Evolutionary conservation across 805 yeast genomes (phyloP), one percentile per base, ranked within the genome.

Genomic region (Maudiozyma pseudohumilis): DNA sequence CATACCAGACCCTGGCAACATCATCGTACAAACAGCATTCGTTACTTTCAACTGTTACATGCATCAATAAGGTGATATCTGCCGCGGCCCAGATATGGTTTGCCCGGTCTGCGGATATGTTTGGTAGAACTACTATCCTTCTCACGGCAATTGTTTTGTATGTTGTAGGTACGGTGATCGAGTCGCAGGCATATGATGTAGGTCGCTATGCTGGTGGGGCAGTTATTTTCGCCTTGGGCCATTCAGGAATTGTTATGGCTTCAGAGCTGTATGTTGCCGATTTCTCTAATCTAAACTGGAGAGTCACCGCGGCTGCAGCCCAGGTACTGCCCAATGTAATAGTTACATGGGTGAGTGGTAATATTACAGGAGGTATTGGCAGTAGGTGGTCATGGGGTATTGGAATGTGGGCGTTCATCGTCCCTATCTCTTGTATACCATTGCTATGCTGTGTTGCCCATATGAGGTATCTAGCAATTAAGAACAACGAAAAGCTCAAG

Each of bases 271-370:
- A 77, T 34, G 64, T 72, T 38, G 72, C 79, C 15, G 87, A 80
- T 58, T 66, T 75, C 52, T 74, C 84, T 12, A 66, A 65, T 45
- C 64, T 78, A 50, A 75, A 76, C 49, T 75, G 82, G 76, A 71
- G 86, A 60, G 68, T 77, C 45, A 59, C 69, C 26, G 70, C 67
- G 41, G 68, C 80, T 8, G 74, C 75, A 44, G 59, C 75, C 32
- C 82, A 84, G 4, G 77, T 82, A 3, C 59, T 72, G 34, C 86
- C 85, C 1, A 77, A 74, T 48, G 69, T 80, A 44, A 75, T 80
- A 53, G 80, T 76, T 53, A 75, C 86, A 17, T 80, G 86, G 86
- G 64, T 77, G 37, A 59, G 75, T 24, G 85, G 83, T 44, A 56
- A 74, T 50, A 62, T 80, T 26, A 51, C 65, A 7, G 43, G 48